A percentile compares a stretch with the other conserved stretches of the same genome.
phyloP scores from a whole-genome alignment of 768 basidiomycete genomes.

The Tricholoma matsutake region DNA sequence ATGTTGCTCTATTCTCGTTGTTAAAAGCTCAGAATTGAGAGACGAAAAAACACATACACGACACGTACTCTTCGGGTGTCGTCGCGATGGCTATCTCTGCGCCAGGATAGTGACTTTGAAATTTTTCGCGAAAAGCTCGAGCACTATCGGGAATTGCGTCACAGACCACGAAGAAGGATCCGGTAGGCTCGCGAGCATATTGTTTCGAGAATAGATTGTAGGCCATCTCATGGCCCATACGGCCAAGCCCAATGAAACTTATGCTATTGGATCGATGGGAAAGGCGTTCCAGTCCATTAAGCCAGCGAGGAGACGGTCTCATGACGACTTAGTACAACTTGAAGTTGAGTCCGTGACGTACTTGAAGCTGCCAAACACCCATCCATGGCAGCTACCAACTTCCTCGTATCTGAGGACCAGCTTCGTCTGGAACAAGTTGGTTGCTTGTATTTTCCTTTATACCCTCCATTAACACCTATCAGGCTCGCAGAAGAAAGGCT shows the following conservation, averaged over 20 bases:
- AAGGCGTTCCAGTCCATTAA: slow-evolving; percentile 37
- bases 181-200: slow-evolving; percentile 41
- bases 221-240: slow-evolving; percentile 88
- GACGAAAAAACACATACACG: slow-evolving; percentile 16
- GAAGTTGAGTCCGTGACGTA: too few relatives aligned
- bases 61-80: slow-evolving; percentile 70
- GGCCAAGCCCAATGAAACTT: slow-evolving; percentile 83
- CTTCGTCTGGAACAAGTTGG: slow-evolving; percentile 59
- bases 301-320: slow-evolving; percentile 45
- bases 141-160: slow-evolving; percentile 67
- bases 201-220: slow-evolving; percentile 80
- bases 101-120: slow-evolving; percentile 54
- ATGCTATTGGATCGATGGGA: slow-evolving; percentile 47
- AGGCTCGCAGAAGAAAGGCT: slow-evolving; percentile 76
- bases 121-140: slow-evolving; percentile 50
- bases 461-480: slow-evolving; percentile 7
- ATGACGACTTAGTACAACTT: slow-evolving; percentile 27
- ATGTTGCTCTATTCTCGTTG: slow-evolving; percentile 49
- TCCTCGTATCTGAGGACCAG: slow-evolving; percentile 72
- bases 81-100: slow-evolving; percentile 55
- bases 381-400: slow-evolving; percentile 38
- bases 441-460: slow-evolving; percentile 10
- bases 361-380: neutral
- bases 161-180: slow-evolving; percentile 70
- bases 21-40: slow-evolving; percentile 8